phyloP scores from a whole-genome alignment of 805 yeast species.

The Candida pseudoglaebosa region DNA sequence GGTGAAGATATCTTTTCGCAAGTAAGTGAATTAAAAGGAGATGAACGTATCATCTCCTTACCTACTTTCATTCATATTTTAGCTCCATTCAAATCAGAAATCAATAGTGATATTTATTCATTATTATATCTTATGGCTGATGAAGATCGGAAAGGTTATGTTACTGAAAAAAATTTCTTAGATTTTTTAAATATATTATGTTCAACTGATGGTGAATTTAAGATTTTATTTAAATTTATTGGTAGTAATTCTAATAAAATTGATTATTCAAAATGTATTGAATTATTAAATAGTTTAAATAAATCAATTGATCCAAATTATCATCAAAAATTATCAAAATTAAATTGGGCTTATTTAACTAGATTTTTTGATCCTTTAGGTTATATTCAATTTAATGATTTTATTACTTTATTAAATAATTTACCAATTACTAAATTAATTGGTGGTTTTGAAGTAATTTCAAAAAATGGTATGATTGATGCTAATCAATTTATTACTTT shows the following conservation, averaged over 20 bases:
- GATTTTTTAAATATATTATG: conserved; percentile 55
- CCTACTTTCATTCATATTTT: conserved; percentile 35
- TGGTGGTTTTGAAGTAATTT: conserved; percentile 38
- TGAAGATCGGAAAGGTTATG: conserved; percentile 61
- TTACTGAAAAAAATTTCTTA: conserved; percentile 68
- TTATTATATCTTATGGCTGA: conserved; percentile 82
- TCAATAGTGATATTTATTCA: conserved; percentile 34
- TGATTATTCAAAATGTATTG: conserved; percentile 33
- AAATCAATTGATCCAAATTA: conserved; percentile 38
- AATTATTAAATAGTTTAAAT: conserved; percentile 32
- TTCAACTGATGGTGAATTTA: conserved; percentile 27
- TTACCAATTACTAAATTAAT: conserved; percentile 44
- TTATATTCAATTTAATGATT: conserved; percentile 33
- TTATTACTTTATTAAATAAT: conserved; percentile 37
- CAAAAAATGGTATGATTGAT: conserved; percentile 27
- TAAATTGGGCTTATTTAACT: conserved; percentile 42
- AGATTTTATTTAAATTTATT: conserved; percentile 22
- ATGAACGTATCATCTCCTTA: conserved; percentile 25
- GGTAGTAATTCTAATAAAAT: conserved; percentile 14
- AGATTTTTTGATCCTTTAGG: conserved; percentile 39
- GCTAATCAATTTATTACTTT: conserved; percentile 29
- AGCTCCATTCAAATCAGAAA: conserved; percentile 39
- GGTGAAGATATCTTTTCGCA: background rate
- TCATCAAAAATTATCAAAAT: conserved; percentile 37
- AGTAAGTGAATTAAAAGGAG: background rate